Evolutionary conservation across 169 alveolate genomes (phyloP), one percentile per base, ranked within the genome.

Genomic region (Plasmodium vivax): DNA sequence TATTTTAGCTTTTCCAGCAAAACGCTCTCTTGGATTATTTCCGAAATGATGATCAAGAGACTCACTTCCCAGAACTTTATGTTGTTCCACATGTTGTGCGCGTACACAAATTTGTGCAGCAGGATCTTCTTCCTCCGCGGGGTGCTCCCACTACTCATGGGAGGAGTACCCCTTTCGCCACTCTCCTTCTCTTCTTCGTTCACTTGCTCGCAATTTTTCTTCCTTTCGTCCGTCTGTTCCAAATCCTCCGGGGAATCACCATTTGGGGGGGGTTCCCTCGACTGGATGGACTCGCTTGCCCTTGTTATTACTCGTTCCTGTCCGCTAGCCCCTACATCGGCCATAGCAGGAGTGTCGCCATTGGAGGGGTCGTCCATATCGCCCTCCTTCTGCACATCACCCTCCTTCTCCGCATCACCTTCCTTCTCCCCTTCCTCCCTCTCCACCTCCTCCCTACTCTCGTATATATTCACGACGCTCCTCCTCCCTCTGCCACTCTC

Each of bases 1-100:
- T 85, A 85, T 51, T 84, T 27, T 75, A 85, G 51, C 77, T 85
- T 85, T 85, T 85, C 93, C 45, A 85, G 27, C 77, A 85, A 74
- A 85, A 85, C 62, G 19, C 27, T 54, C 51, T 85, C 93, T 85
- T 85, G 93, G 30, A 85, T 85, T 75, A 85, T 77, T 85, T 85
- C 93, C 38, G 93, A 85, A 75, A 85, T 85, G 30, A 85, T 85
- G 10, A 77, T 30, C 77, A 85, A 85, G 34, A 85, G 62, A 74
- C 93, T 56, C 12, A 79, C 85, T 56, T 85, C 93, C 93, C 93
- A 85, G 14, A 85, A 85, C 68, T 85, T 85, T 85, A 85, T 85
- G 45, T 85, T 75, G 62, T 85, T 85, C 93, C 93, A 85, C 16
- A 85, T 41, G 43, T 8, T 56, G 51, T 85, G 93, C 23, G 85